A percentile compares a stretch with the other conserved stretches of the same genome.
These are phyloP conservation scores for Metschnikowia amazonensis DNA, from an alignment of 805 yeast species.

Conservation along the genomic window DNA sequence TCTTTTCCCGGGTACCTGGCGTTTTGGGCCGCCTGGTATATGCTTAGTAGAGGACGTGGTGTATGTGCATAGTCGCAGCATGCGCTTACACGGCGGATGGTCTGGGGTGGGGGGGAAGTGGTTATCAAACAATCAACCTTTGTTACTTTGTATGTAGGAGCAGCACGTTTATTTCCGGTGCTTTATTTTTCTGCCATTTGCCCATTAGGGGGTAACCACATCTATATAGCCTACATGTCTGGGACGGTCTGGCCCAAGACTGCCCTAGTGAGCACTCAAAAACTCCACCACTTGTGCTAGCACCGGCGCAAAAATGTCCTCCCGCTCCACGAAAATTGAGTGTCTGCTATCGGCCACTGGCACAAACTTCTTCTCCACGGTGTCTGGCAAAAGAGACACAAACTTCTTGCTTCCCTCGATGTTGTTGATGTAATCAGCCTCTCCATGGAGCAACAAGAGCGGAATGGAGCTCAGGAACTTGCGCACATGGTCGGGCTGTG, in stretches of 20 bases:
- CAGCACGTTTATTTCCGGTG: too few species aligned
- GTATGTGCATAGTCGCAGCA: neutral
- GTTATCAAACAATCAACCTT: too few species aligned
- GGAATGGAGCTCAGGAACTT: constrained; percentile 42
- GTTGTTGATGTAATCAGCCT: constrained; percentile 59
- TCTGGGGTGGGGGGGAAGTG: too few species aligned
- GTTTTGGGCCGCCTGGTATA: neutral
- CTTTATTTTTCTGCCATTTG: too few species aligned
- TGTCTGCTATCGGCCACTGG: constrained; percentile 39
- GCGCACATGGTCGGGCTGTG: constrained; percentile 33
- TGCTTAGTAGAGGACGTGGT: neutral
- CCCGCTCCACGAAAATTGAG: constrained; percentile 44
- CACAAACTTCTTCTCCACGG: constrained; percentile 31
- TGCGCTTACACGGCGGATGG: neutral
- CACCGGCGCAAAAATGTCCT: constrained; percentile 34
- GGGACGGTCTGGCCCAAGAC: too few species aligned
- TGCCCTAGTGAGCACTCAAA: constrained; percentile 3
- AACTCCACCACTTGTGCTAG: constrained; percentile 41
- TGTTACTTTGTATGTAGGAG: too few species aligned
- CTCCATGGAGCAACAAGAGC: constrained; percentile 58
- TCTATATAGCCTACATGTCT: too few species aligned
- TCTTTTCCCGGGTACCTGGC: neutral
- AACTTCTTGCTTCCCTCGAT: constrained; percentile 45
- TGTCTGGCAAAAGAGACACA: constrained; percentile 28
- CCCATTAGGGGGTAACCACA: too few species aligned